Percentiles rank a stretch among this genome's conserved stretches.
phyloP scores from a whole-genome alignment of 306 rosid species.

The Pyrus communis region DNA sequence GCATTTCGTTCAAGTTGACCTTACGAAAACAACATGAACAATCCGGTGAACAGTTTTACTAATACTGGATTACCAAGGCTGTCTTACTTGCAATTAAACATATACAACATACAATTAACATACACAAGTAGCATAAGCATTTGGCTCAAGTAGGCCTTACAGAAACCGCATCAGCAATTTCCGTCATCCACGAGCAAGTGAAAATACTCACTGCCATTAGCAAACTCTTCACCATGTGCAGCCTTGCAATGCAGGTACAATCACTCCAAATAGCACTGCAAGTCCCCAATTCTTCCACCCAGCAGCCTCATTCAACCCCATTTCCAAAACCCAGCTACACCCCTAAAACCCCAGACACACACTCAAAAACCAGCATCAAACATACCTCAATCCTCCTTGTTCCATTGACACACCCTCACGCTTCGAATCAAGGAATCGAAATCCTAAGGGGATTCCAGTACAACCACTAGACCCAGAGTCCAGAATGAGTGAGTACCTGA shows the following conservation, averaged over 20 bases:
- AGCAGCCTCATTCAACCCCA: constrained; percentile 1
- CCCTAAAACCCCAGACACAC: background rate
- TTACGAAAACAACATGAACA: background rate
- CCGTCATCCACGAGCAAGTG: no score
- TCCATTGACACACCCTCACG: constrained; percentile 18
- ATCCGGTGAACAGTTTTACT: no score
- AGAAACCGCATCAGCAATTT: no score
- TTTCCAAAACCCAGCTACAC: constrained; percentile 6
- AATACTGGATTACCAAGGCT: no score
- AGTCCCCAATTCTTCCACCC: constrained; percentile 42
- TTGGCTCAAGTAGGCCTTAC: no score
- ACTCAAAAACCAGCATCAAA: constrained; percentile 3
- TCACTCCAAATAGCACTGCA: constrained; percentile 38
- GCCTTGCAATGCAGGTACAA: constrained; percentile 42
- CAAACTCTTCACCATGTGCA: no score
- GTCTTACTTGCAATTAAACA: background rate
- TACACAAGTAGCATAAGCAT: no score
- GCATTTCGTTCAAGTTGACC: background rate
- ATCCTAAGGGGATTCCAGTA: constrained; percentile 42
- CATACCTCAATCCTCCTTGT: constrained; percentile 30
- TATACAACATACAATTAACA: no score
- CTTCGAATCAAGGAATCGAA: constrained; percentile 32
- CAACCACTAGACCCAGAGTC: constrained; percentile 27
- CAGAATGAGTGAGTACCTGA: constrained; percentile 9
- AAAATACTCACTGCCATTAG: no score